Conservation (phyloP, 208 protist species). For the Angomonas deanei region DNA sequence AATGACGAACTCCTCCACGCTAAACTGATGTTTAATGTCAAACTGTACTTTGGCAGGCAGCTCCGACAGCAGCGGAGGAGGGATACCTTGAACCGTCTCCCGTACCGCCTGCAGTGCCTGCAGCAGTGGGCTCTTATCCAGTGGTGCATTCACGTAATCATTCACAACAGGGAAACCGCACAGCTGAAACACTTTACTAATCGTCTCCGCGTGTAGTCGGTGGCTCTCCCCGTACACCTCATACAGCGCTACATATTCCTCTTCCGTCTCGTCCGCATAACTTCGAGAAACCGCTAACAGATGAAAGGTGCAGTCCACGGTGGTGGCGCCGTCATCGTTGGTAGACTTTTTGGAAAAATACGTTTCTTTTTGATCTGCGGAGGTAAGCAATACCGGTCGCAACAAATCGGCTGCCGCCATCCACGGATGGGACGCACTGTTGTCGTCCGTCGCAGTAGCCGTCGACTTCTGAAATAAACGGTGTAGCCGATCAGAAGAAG, state of each 20-base stretch:
- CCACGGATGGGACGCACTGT: no score
- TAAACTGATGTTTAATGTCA: background rate
- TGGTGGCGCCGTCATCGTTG: no score
- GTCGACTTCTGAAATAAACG: background rate
- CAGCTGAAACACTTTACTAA: slow-evolving; percentile 3
- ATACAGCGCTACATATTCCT: background rate
- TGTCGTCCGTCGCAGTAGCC: background rate
- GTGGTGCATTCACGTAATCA: background rate
- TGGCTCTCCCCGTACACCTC: background rate
- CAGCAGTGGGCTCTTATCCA: background rate
- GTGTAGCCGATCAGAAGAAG: background rate
- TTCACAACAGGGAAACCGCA: background rate
- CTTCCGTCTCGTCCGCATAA: background rate
- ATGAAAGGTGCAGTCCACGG: background rate
- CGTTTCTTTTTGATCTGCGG: no score
- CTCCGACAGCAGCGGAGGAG: background rate
- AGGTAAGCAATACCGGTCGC: no score
- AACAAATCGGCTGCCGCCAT: no score
- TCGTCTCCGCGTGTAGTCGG: background rate
- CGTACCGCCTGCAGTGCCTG: background rate
- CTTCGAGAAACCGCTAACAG: background rate
- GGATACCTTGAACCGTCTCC: background rate
- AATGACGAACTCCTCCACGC: background rate
- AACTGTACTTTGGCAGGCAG: background rate
- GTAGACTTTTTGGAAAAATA: no score